phyloP scores from a whole-genome alignment of 2,329 filamentous ascomycete species.

The Amphichorda felina region DNA sequence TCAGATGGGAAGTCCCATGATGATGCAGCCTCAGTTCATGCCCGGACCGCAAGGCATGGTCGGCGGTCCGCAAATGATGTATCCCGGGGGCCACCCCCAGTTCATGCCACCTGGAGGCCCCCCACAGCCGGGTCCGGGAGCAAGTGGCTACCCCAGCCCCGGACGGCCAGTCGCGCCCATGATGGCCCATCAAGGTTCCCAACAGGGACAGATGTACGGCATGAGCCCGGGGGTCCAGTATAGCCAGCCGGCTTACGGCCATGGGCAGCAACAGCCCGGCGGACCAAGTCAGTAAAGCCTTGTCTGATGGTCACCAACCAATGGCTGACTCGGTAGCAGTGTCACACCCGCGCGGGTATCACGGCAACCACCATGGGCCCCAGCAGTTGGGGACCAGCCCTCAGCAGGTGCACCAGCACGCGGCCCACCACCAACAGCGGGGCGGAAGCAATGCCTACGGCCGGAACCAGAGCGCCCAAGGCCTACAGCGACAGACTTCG shows the following conservation, averaged over 20 bases:
- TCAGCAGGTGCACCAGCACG: conserved; percentile 53
- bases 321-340: conserved; percentile 35
- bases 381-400: conserved; percentile 56
- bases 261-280: conserved; percentile 52
- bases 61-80: conserved; percentile 70
- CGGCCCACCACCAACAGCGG: conserved; percentile 40
- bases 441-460: conserved; percentile 44
- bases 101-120: conserved; percentile 50
- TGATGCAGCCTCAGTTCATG: conserved; percentile 73
- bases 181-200: conserved; percentile 92
- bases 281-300: conserved; percentile 55
- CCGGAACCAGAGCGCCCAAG: conserved; percentile 36
- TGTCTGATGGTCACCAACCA: conserved; percentile 7
- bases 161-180: conserved; percentile 67
- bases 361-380: conserved; percentile 40
- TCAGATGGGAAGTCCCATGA: conserved; percentile 67
- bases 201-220: conserved; percentile 75
- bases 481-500: conserved; percentile 26
- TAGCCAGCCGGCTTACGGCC: conserved; percentile 60
- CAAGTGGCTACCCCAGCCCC: conserved; percentile 80
- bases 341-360: conserved; percentile 49
- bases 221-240: conserved; percentile 68
- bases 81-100: conserved; percentile 52
- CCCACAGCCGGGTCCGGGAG: conserved; percentile 49
- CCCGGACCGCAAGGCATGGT: conserved; percentile 59